Base-by-base conservation (phyloP, 2,329 filamentous ascomycete species). In the Trichoderma atrobrunneum region DNA sequence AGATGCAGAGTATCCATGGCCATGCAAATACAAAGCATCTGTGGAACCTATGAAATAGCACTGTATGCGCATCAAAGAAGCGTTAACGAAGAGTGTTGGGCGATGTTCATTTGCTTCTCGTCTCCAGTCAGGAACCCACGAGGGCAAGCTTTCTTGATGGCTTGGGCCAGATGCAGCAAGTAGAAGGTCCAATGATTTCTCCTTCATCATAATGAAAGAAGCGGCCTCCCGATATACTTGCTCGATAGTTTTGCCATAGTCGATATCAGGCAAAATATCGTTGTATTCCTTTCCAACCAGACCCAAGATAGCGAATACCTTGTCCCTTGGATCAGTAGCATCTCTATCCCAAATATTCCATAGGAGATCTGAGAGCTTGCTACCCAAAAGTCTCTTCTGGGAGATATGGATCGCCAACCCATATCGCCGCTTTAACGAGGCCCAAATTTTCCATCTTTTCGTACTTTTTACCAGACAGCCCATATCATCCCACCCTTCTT, bases 91-190 rank as follows among this genome's bases (percentile, higher is more conserved):
- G 28, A 65, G 62, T 5, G 62, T 30, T 16, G 62, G 62, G 2
- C 62, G 62, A 18, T 11, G 6, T 32, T 54, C 39, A 26, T 65
- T 54, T 21, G 62, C 62, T 5, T n/a, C 28, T 48, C 62, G 39
- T 24, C 62, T 65, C 62, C 62, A 54, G 28, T 65, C 62, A 2
- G 62, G 62, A 18, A 65, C 62, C 62, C 62, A 65, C n/a, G 39
- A 54, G 1, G 62, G 39, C 4, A 65, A 14, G 8, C 12, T 39
- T 16, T 6, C n/a, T 10, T 54, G 16, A 16, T 16, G 26, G 16
- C 18, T 18, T 39, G 3, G n/a, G 32, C 12, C 43, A 10, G 28
- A 51, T 24, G 62, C 62, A n/a, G 39, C 62, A 32, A 65, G 43
- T 5, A 65, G 39, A 24, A 65, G 28, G 21, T 65, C 43, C 7